These are phyloP conservation scores for Malania oleifera DNA, from an alignment of 164 flowering plant genomes.

Conservation along the genomic window DNA sequence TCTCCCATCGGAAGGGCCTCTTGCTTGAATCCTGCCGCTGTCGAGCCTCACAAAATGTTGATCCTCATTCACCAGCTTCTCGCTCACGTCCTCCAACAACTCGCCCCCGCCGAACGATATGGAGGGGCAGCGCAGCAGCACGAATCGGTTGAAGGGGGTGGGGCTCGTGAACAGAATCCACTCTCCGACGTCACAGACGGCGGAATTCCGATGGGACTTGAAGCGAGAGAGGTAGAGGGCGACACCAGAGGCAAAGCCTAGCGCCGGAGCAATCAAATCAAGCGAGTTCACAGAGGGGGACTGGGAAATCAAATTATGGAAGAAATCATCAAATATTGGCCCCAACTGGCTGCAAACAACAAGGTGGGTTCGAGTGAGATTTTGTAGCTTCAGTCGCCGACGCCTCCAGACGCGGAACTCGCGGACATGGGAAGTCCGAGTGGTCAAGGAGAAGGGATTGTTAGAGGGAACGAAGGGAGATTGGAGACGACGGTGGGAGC, in stretches of 20 bases:
- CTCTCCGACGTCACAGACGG: slow-evolving; percentile 36
- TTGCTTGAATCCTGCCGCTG: slow-evolving; percentile 42
- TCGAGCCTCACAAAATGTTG: slow-evolving; percentile 58
- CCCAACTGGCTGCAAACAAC: neutral
- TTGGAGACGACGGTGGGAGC: too few relatives aligned
- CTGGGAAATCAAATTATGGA: slow-evolving; percentile 29
- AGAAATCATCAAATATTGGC: slow-evolving; percentile 10
- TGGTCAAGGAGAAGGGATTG: neutral
- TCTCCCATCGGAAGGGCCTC: neutral
- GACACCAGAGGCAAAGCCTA: slow-evolving; percentile 52
- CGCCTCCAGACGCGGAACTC: slow-evolving; percentile 26
- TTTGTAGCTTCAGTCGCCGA: slow-evolving; percentile 33
- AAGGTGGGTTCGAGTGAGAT: neutral
- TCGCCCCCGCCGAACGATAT: slow-evolving; percentile 47
- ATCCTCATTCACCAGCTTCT: slow-evolving; percentile 62
- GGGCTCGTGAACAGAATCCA: slow-evolving; percentile 79
- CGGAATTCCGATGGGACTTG: neutral
- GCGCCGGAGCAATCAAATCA: slow-evolving; percentile 42
- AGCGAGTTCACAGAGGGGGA: slow-evolving; percentile 33
- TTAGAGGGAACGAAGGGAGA: neutral
- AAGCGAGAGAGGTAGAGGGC: slow-evolving; percentile 29
- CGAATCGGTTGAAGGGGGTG: slow-evolving; percentile 89
- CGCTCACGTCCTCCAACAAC: slow-evolving; percentile 42
- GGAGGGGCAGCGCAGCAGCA: slow-evolving; percentile 78
- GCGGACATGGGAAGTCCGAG: neutral